Evolutionary conservation across 1,284 basidiomycete species (phyloP).

Genomic region (Thecaphora thlaspeos): DNA sequence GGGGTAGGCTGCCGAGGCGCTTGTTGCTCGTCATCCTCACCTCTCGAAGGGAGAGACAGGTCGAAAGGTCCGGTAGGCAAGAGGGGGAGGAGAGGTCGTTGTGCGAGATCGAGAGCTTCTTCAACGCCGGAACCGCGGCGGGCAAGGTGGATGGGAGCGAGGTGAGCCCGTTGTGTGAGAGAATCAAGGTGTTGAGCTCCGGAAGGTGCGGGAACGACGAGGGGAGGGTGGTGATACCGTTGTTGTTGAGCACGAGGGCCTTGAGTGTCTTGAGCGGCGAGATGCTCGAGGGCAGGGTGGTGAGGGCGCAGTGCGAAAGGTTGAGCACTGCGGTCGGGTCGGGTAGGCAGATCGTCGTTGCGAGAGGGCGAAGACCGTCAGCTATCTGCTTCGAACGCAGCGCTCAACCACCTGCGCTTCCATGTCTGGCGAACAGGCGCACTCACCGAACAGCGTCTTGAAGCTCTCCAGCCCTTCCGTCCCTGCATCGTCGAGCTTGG

Average conservation of each 20-base stretch:
- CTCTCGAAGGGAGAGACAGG: conserved; percentile 43
- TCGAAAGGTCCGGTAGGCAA: conserved; percentile 48
- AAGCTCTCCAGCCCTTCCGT: conserved; percentile 1
- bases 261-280: conserved; percentile 29
- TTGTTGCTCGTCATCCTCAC: conserved; percentile 47
- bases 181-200: conserved; percentile 54
- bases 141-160: conserved; percentile 44
- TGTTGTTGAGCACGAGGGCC: conserved; percentile 51
- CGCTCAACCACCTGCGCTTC: neutral
- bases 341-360: neutral
- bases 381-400: too few relatives aligned
- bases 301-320: conserved; percentile 38
- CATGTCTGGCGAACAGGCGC: neutral
- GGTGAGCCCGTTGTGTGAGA: conserved; percentile 46
- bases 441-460: conserved; percentile 4
- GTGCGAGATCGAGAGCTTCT: conserved; percentile 49
- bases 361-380: too few relatives aligned
- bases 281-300: conserved; percentile 24
- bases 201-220: conserved; percentile 43
- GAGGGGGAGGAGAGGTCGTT: conserved; percentile 31
- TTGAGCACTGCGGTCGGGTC: conserved; percentile 25
- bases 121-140: conserved; percentile 40
- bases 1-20: conserved; percentile 27
- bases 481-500: neutral
- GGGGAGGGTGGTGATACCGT: conserved; percentile 25